Base-by-base conservation (phyloP, 1,139 yeast genomes). In the Debaryomycetaceae sp. region DNA sequence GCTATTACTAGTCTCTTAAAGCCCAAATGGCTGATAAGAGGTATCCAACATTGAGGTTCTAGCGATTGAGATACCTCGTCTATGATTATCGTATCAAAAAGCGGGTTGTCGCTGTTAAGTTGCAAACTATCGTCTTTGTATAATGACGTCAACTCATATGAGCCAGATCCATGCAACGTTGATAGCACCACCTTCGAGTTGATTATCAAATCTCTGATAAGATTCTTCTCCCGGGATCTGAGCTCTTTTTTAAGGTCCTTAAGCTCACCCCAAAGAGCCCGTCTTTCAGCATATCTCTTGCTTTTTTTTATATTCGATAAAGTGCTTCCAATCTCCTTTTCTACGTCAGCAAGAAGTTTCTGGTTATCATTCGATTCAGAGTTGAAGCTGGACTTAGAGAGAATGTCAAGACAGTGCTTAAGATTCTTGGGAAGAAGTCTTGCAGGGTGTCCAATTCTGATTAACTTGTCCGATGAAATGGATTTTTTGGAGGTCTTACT, bases 1-100 rank as follows among this genome's bases (percentile, higher is more conserved):
- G 95, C 94, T 22, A 85, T 75, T 1, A 91, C 78, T 24, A 91
- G 59, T 43, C 81, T 73, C 31, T 74, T 73, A 30, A 82, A 76
- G 5, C 78, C 71, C 30, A 77, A 67, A 51, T 84, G 87, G 36
- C 75, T 75, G 13, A 87, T 68, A n/a, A 92, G 48, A 0, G 98
- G 98, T 24, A 92, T 88, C 98, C 98, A 91, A 56, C 97, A 89
- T 53, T 92, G 96, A 1, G 98, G 96, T 55, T 92, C 97, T 41
- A 91, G 63, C 4, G 97, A 76, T 59, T 92, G 98, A 0, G 97
- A 88, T 0, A 92, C 97, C 61, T 92, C 98, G 60, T 92, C 98
- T 34, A 92, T 89, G 16, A 92, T 86, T 17, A 92, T 73, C 0
- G 95, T 83, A 52, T 87, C 89, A 54, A 92, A 88, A 14, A 82